phyloP scores from a whole-genome alignment of 2,329 filamentous ascomycete species.

The Colletotrichum tropicicola region DNA sequence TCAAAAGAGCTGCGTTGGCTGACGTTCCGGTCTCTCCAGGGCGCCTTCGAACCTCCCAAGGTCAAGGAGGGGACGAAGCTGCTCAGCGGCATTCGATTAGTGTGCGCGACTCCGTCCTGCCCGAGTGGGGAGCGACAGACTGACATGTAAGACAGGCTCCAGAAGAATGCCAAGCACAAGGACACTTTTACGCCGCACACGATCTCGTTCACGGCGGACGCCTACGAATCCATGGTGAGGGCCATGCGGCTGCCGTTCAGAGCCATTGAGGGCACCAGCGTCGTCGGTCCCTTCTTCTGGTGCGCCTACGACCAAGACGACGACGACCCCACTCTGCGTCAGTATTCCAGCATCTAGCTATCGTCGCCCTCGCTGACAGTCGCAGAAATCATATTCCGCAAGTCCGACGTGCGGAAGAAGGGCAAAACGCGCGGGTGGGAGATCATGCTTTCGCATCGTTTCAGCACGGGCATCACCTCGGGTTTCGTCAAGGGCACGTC shows the following conservation, averaged over 20 bases:
- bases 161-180: slow-evolving; percentile 62
- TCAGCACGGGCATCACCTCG: slow-evolving; percentile 63
- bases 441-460: slow-evolving; percentile 67
- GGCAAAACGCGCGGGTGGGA: slow-evolving; percentile 72
- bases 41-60: slow-evolving; percentile 59
- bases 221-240: slow-evolving; percentile 66
- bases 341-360: slow-evolving; percentile 33
- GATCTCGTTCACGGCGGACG: slow-evolving; percentile 59
- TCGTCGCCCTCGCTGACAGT: slow-evolving; percentile 5
- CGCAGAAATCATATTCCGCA: slow-evolving; percentile 68
- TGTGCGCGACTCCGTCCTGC: slow-evolving; percentile 51
- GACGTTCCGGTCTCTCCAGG: slow-evolving; percentile 47
- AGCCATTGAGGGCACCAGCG: slow-evolving; percentile 65
- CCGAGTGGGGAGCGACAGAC: not conserved
- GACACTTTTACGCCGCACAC: slow-evolving; percentile 66
- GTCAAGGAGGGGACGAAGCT: slow-evolving; percentile 53
- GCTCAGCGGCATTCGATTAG: slow-evolving; percentile 60
- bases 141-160: slow-evolving; percentile 52
- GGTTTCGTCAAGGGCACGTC: slow-evolving; percentile 70
- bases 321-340: slow-evolving; percentile 65
- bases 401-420: slow-evolving; percentile 73
- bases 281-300: slow-evolving; percentile 73
- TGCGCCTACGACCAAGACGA: slow-evolving; percentile 64
- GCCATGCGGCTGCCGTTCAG: slow-evolving; percentile 62
- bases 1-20: slow-evolving; percentile 6